Percentiles rank a stretch among this genome's conserved stretches.
Evolutionary conservation across 495 filamentous ascomycete species (phyloP).

Genomic region (Lophium mytilinum): DNA sequence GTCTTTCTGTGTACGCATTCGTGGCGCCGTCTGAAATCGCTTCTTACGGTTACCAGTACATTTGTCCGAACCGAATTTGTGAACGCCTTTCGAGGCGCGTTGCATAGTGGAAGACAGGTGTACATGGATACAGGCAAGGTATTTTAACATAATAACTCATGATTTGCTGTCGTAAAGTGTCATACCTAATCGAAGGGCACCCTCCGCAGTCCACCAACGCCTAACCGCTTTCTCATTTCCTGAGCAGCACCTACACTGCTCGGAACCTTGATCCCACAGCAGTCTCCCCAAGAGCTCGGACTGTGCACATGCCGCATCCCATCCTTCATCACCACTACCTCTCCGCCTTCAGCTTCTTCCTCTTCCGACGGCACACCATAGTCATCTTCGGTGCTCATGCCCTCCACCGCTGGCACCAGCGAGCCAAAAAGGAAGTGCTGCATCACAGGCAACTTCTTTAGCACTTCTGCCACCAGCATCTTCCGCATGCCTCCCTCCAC

Average conservation of each 20-base stretch:
- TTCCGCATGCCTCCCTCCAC: slow-evolving; percentile 89
- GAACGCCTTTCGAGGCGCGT: too few species aligned
- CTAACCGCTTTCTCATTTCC: slow-evolving; percentile 71
- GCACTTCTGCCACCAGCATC: slow-evolving; percentile 91
- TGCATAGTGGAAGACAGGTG: too few species aligned
- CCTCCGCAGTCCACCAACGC: slow-evolving; percentile 58
- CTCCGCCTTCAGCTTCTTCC: slow-evolving; percentile 43
- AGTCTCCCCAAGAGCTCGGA: slow-evolving; percentile 78
- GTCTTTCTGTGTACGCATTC: too few species aligned
- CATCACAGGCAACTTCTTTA: slow-evolving; percentile 93
- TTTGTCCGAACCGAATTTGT: too few species aligned
- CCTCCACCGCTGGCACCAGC: slow-evolving; percentile 68
- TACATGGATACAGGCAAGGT: too few species aligned
- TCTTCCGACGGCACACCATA: slow-evolving; percentile 38
- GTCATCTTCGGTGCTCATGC: slow-evolving; percentile 62
- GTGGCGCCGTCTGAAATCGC: too few species aligned
- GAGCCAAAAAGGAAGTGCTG: slow-evolving; percentile 96
- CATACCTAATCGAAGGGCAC: slow-evolving; percentile 75
- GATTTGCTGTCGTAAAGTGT: too few species aligned
- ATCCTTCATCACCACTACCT: slow-evolving; percentile 52
- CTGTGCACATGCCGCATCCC: slow-evolving; percentile 63
- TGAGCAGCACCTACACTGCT: slow-evolving; percentile 81
- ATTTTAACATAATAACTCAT: too few species aligned
- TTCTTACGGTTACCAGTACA: too few species aligned
- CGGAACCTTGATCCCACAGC: slow-evolving; percentile 97